Evolutionary conservation across 164 flowering plant species (phyloP), one percentile per base, ranked within the genome.

Genomic region (Annona squamosa): DNA sequence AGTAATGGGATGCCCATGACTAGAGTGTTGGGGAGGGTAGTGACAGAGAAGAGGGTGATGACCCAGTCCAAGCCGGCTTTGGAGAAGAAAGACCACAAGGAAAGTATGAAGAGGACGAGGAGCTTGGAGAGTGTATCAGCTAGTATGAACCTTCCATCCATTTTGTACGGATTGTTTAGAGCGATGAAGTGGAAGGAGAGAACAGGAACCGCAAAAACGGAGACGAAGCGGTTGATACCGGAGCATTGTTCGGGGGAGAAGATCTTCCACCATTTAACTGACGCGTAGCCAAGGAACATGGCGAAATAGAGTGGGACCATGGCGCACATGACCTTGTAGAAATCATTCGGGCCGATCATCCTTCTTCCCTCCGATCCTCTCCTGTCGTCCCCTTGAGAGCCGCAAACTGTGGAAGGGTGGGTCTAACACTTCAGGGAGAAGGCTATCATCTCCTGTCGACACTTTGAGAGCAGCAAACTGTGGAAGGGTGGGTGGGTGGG

Each of bases 1-100:
- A 87, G 88, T 79, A 87, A 76, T 46, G 90, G 90, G 19, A 87
- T 87, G 5, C 90, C 90, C 90, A 87, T 87, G 67, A 87, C 90
- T 1, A 87, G 82, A 1, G 90, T 87, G 78, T 87, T 87, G 12
- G 90, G 90, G 67, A 87, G 59, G 64, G 88, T 84, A 0, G 88
- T 80, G 7, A 86, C 73, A 0, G 89, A 85, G 80, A 86, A 86
- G 43, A 86, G 77, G 46, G 89, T 86, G 77, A 87, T 85, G 5
- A 82, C 69, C 87, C 87, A 87, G 17, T 87, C 90, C 45, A 85
- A 48, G 3, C 83, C 72, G 16, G 80, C 81, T 4, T 59, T 52
- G 13, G 75, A 77, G 71, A 80, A 74, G 18, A 71, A 6, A 41
- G 80, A 76, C 86, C 86, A 87, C 2, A 75, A 1, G 3, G 82